Evolutionary conservation across 805 yeast genomes (phyloP), one percentile per base, ranked within the genome.

Genomic region (Kuraishia hungarica): DNA sequence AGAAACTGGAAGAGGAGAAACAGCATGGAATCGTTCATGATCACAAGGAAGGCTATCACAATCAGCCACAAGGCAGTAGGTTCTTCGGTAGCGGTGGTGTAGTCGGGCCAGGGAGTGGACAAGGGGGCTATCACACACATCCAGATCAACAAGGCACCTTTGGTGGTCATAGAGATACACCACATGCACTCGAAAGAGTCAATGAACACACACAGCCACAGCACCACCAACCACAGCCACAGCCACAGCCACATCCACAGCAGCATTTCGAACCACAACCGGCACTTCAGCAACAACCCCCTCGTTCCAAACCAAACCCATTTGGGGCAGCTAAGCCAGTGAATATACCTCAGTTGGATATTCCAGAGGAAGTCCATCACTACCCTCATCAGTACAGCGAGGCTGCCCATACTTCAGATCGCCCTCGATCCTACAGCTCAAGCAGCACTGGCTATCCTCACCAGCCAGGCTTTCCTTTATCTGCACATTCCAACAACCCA

Each of bases 301-400:
- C 50, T 28, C 48, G 71, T 63, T 61, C 72, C 2, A 84, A 80
- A 62, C 62, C 79, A 0, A 87, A 83, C 64, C 94, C 96, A 4
- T 88, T 89, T 70, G 96, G 96, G 1, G 71, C 78, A 1, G 96
- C 96, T 1, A 86, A 82, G 66, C 94, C 96, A 1, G 89, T 87
- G 21, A 56, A 61, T 46, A 47, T 54, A 19, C 58, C 58, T 5
- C 60, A 55, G 6, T 48, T 29, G 21, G 52, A 24, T n/a, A 7
- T 51, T 21, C 53, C 39, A 10, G 92, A 86, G 64, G 80, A 35
- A 15, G 43, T n/a, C 13, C 24, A 62, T 21, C 59, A 62, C 2
- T 56, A 60, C 54, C 15, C 39, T 50, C 22, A 29, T 21, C 49
- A 17, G 29, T 26, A 6, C 29, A 26, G 10, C 10, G 29, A 26